Conservation (phyloP, 495 filamentous ascomycete genomes). For the Pyronema domesticum region DNA sequence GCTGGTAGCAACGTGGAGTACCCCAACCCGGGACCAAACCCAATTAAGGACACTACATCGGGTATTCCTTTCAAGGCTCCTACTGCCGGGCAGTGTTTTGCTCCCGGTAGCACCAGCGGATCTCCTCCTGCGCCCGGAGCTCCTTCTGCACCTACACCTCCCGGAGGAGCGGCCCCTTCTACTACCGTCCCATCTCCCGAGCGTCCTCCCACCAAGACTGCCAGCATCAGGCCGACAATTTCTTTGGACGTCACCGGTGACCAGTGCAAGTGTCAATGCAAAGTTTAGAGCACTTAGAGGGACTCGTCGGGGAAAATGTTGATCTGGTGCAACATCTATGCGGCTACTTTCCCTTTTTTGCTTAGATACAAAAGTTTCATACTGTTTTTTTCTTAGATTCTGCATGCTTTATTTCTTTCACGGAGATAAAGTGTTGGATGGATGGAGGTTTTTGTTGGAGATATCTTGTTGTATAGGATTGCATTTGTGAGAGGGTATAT, state of each 20-base stretch:
- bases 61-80: conserved; percentile 15
- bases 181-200: not conserved
- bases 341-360: not conserved
- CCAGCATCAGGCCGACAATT: not conserved
- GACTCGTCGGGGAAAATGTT: not conserved
- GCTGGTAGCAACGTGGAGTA: conserved; percentile 7
- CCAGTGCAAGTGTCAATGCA: not conserved
- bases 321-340: not conserved
- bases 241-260: not conserved
- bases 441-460: too few species aligned
- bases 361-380: not conserved
- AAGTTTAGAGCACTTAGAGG: not conserved
- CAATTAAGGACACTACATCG: conserved; percentile 3
- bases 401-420: not conserved
- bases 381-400: not conserved
- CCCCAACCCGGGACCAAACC: conserved; percentile 13
- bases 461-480: too few species aligned
- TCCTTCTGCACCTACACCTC: not conserved
- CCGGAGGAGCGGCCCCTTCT: not conserved
- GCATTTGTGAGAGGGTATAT: too few species aligned
- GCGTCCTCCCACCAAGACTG: not conserved
- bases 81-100: conserved; percentile 6
- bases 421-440: not conserved
- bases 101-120: not conserved
- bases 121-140: not conserved